Conservation (phyloP, 371 early-diverging fungal species). For the Cokeromyces recurvatus region DNA sequence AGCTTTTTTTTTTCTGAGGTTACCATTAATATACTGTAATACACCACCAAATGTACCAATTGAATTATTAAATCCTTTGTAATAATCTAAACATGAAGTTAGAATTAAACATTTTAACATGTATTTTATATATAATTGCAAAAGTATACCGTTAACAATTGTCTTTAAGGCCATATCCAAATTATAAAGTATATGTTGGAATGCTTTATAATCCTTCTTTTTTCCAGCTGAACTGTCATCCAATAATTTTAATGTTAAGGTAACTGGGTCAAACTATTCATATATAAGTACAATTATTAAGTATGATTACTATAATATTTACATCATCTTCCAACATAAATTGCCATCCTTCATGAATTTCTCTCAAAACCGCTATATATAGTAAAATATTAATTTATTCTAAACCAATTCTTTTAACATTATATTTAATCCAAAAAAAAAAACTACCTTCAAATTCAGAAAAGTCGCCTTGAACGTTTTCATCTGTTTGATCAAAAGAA, state of each 20-base stretch:
- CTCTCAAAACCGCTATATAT: constrained; percentile 33
- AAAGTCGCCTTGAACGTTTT: constrained; percentile 19
- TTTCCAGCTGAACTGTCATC: constrained; percentile 76
- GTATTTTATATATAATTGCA: too few relatives aligned
- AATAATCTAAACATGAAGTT: constrained; percentile 64
- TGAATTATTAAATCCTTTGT: constrained; percentile 86
- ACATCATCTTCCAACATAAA: constrained; percentile 64
- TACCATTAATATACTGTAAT: constrained; percentile 79
- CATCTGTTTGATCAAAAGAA: constrained; percentile 10
- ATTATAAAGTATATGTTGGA: constrained; percentile 61
- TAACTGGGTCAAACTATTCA: constrained; percentile 90
- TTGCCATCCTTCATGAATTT: constrained; percentile 56
- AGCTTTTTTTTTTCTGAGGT: too few relatives aligned
- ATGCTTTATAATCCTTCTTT: constrained; percentile 75
- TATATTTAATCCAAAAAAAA: too few relatives aligned
- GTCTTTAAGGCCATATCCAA: constrained; percentile 81
- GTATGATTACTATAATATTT: too few relatives aligned
- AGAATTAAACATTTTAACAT: background rate
- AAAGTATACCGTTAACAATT: constrained; percentile 75
- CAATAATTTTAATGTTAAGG: constrained; percentile 80
- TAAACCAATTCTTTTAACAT: background rate
- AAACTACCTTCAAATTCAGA: constrained; percentile 34
- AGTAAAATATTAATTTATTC: background rate
- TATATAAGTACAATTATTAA: background rate
- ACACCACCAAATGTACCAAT: constrained; percentile 91